phyloP scores from a whole-genome alignment of 257 asterid species.

The Scutellaria galericulata region DNA sequence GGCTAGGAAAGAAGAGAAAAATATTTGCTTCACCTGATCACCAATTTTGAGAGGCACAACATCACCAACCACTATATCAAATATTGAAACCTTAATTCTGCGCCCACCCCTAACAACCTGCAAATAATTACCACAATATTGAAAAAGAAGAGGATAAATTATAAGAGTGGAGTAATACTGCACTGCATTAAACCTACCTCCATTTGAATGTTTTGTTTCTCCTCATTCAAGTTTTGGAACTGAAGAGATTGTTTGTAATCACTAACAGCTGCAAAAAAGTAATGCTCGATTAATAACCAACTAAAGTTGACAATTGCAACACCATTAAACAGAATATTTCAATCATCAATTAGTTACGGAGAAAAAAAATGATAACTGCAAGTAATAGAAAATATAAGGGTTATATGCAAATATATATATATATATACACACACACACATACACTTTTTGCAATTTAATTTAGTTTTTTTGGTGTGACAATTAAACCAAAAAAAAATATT shows the following conservation, averaged over 20 bases:
- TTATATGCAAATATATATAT: too few relatives aligned
- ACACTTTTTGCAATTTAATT: too few relatives aligned
- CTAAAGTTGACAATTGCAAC: constrained; percentile 11
- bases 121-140: constrained; percentile 32
- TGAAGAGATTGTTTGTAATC: constrained; percentile 97
- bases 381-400: too few relatives aligned
- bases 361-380: too few relatives aligned
- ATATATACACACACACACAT: too few relatives aligned
- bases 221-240: constrained; percentile 92
- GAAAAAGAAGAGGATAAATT: constrained; percentile 20
- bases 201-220: constrained; percentile 92
- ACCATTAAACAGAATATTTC: constrained; percentile 4
- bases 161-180: constrained; percentile 5
- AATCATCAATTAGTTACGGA: too few relatives aligned
- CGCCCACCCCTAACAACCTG: constrained; percentile 93
- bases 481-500: neutral
- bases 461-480: too few relatives aligned
- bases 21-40: constrained; percentile 69
- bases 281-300: constrained; percentile 22
- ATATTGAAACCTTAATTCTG: constrained; percentile 76
- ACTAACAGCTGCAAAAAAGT: constrained; percentile 70
- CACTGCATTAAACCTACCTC: constrained; percentile 61
- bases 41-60: constrained; percentile 94
- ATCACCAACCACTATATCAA: constrained; percentile 93
- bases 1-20: neutral